Evolutionary conservation across 495 filamentous ascomycete species (phyloP), one percentile per base, ranked within the genome.

Genomic region (Neurospora sp.): DNA sequence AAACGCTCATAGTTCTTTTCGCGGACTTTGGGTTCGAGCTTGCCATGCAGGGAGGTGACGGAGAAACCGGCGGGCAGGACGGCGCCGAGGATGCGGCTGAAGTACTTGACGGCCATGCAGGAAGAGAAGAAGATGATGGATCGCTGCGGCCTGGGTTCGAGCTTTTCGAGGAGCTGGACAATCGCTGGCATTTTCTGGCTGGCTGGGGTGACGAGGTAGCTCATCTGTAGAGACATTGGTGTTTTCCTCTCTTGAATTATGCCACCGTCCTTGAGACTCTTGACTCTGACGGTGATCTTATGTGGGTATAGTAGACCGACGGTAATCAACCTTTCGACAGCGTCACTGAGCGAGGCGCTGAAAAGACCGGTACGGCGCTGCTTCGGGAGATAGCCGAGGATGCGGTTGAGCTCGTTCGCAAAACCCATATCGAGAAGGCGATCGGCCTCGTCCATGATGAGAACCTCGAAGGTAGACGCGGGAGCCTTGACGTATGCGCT

Each of bases 361-460:
- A 98, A 99, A 10, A 99, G 84, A 1, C 96, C 96, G 0, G 96
- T 99, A 18, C 96, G 87, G 42, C 96, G 86, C 79, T 99, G 96
- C 78, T 98, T 99, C 3, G 96, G 96, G 14, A 99, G 83, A 11
- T 92, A 88, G 12, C 89, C 86, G 39, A 98, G 83, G 71, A 99
- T 99, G 69, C 89, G 92, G 70, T 93, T 92, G 5, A 99, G 83
- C 75, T 96, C 92, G 9, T 95, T 90, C 78, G 94, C 94, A 84
- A 99, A 98, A 10, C 96, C 96, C n/a, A 98, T 85, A 81, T 99
- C 96, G 9, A 99, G 84, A 35, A 99, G 83, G 71, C 96, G 84
- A 79, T 99, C 96, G 54, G 96, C 96, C 82, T 99, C 96, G 78
- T 99, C 96, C 70, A 99, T 85, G 69, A 99, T 92, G 14, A 99